Conservation (phyloP, 495 filamentous ascomycete species). For the Tuber brumale region DNA sequence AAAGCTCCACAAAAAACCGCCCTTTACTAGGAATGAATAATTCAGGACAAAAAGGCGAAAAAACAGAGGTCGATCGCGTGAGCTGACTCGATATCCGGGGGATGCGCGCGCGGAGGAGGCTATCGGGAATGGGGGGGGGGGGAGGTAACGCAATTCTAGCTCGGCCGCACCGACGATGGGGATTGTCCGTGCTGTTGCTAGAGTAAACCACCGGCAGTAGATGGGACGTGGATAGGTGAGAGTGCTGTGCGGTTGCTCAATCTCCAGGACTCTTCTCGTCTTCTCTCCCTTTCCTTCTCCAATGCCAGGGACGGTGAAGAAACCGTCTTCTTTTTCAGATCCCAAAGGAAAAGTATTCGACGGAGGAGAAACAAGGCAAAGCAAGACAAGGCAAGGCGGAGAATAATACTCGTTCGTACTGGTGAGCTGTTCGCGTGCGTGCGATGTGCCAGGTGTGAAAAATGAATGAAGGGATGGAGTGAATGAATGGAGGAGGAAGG, state of each 20-base stretch:
- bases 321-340: not conserved
- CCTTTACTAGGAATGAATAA: not conserved
- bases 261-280: not conserved
- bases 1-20: not conserved
- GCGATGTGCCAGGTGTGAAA: not conserved
- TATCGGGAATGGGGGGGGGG: slow-evolving; percentile 1
- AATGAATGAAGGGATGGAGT: not conserved
- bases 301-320: not conserved
- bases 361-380: not conserved
- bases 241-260: not conserved
- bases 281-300: not conserved
- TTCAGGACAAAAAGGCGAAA: not conserved
- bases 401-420: not conserved
- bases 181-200: slow-evolving; percentile 1
- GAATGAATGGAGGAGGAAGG: not conserved
- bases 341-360: not conserved
- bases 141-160: slow-evolving; percentile 13
- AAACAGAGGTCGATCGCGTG: not conserved
- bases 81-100: slow-evolving; percentile 14
- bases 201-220: not conserved
- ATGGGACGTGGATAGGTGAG: not conserved
- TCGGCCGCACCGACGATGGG: not conserved
- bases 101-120: slow-evolving; percentile 6
- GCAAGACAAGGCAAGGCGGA: not conserved
- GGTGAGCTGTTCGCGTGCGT: not conserved